Percentiles rank a stretch among this genome's conserved stretches.
These are phyloP conservation scores for Russula sp. DNA, from an alignment of 768 basidiomycete species.

Conservation along the genomic window DNA sequence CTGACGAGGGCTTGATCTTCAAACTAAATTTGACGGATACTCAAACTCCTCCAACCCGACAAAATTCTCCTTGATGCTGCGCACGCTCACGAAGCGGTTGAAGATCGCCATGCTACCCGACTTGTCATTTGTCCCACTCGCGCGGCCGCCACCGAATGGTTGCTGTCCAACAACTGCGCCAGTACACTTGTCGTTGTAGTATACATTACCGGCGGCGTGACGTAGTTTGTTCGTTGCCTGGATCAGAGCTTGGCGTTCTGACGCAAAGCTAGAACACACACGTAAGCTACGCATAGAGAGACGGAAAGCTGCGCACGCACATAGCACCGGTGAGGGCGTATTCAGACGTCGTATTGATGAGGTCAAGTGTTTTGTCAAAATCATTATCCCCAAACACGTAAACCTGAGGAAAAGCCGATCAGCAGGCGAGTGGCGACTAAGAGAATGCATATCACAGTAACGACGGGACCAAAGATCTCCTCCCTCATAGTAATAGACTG, in stretches of 20 bases:
- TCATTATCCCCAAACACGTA: constrained; percentile 86
- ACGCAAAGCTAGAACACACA: constrained; percentile 56
- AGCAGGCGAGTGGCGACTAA: not conserved
- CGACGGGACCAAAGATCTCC: constrained; percentile 95
- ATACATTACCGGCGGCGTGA: constrained; percentile 92
- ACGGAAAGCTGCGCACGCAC: constrained; percentile 40
- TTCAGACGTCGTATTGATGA: constrained; percentile 79
- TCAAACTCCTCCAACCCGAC: constrained; percentile 69
- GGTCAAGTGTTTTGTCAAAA: constrained; percentile 78
- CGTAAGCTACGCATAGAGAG: constrained; percentile 18
- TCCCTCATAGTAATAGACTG: constrained; percentile 84
- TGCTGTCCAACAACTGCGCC: constrained; percentile 98
- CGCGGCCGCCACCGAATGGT: constrained; percentile 93
- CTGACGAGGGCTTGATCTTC: constrained; percentile 23
- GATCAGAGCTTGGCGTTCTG: constrained; percentile 75
- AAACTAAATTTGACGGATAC: constrained; percentile 86
- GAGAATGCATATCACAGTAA: constrained; percentile 54
- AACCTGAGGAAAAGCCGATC: constrained; percentile 39
- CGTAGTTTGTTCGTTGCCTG: constrained; percentile 76
- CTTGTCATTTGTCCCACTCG: constrained; percentile 96
- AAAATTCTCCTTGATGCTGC: constrained; percentile 98
- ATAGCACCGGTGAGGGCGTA: constrained; percentile 96
- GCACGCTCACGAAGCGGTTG: constrained; percentile 77
- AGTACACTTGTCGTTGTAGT: constrained; percentile 98
- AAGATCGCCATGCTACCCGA: constrained; percentile 78